Evolutionary conservation across 805 yeast species (phyloP), one percentile per base, ranked within the genome.

Genomic region (Pichia manshurica): DNA sequence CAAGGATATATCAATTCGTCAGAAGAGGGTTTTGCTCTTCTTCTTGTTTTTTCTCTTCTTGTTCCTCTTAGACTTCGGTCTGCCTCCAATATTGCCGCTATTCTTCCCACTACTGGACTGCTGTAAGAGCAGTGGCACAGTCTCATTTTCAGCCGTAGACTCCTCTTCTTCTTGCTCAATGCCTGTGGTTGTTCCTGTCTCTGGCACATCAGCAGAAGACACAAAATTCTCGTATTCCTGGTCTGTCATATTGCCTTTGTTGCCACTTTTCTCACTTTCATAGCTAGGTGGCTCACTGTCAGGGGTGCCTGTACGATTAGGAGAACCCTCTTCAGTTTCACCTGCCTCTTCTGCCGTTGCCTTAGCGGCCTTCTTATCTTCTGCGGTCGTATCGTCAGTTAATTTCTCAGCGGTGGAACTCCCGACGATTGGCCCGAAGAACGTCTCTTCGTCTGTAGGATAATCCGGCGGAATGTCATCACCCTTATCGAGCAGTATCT

Each of bases 401-500:
- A 25, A 25, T 25, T 25, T 25, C 10, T 25, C 29, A 9, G 25
- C 42, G 22, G 29, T 19, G 21, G 32, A 28, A 22, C 31, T 42
- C 15, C 46, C 45, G 20, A 46, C 43, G 10, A 46, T 49, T 13
- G 73, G 71, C 0, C 84, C 86, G 57, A 82, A 81, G 54, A 82
- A 82, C 25, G 75, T 70, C 52, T 81, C 85, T 5, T 78, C 80
- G 4, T 77, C 80, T 17, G 69, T 75, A 1, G 87, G 86, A 57
- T 84, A 84, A 16, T 71, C 67, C 3, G 91, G 91, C 16, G 90
- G 90, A 37, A 84, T 62, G 39, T 75, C 82, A 52, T 82, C 90
- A 3, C 90, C 90, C 59, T 77, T 79, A 55, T 81, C 90, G 47
- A 84, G 65, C 3, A 84, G 66, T 21, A 75, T 70, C 55, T 84